Evolutionary conservation across 2,329 filamentous ascomycete species (phyloP).

Genomic region (Ustulina deusta): DNA sequence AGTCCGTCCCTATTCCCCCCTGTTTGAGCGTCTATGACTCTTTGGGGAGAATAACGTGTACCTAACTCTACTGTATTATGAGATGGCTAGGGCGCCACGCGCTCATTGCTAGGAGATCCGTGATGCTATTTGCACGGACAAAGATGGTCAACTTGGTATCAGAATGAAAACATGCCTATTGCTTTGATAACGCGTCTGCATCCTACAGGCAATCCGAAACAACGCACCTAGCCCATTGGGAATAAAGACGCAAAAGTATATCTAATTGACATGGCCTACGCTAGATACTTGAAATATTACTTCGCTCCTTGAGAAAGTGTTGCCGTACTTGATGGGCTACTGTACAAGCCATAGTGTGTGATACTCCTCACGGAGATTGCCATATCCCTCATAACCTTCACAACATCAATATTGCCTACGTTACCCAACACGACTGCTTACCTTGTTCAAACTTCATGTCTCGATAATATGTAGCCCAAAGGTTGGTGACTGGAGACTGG

Average conservation of each 20-base stretch:
- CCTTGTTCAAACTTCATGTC: conserved; percentile 2
- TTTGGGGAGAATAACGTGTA: conserved; percentile 33
- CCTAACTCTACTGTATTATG: conserved; percentile 37
- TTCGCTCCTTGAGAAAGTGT: neutral
- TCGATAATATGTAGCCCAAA: conserved; percentile 1
- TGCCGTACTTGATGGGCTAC: neutral
- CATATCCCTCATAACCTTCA: too few species aligned
- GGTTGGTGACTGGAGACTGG: neutral
- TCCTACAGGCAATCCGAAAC: conserved; percentile 10
- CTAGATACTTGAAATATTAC: neutral
- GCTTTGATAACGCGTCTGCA: conserved; percentile 11
- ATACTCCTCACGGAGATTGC: neutral
- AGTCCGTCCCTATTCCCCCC: conserved; percentile 19
- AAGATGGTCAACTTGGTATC: conserved; percentile 36
- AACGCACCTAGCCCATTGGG: neutral
- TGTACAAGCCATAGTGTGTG: too few species aligned
- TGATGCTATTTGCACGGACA: conserved; percentile 38
- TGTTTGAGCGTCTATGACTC: conserved; percentile 17
- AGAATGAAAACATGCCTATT: conserved; percentile 46
- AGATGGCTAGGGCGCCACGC: conserved; percentile 23
- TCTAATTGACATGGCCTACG: neutral
- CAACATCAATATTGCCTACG: too few species aligned
- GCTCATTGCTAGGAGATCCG: conserved; percentile 29
- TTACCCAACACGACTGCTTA: neutral
- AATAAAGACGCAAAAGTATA: neutral